Evolutionary conservation across 164 flowering plant genomes (phyloP), one percentile per base, ranked within the genome.

Genomic region (Stephania japonica): DNA sequence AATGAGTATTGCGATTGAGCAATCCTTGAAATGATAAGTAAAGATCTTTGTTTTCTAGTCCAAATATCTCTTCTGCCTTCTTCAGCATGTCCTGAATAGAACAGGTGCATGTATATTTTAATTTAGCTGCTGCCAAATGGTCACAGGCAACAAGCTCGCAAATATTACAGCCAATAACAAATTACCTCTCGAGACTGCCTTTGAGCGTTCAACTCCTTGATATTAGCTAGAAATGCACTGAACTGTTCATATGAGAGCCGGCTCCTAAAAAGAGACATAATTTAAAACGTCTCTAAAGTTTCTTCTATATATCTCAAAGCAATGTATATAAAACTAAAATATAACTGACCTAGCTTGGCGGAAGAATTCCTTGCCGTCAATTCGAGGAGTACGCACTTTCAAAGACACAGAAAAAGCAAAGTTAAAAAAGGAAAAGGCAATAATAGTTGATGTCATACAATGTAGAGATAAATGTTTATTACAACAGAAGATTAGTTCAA

Each of bases 311-410:
- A 67, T 38, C 27, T 13, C 43, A 32, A 49, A 59, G 50, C 62
- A 4, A 73, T 27, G 42, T 68, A 43, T 18, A 21, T 32, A 69
- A 24, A 72, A 50, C 7, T 61, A 18, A 78, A 7, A 21, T 12
- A 27, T 11, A 47, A 83, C 78, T 71, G 23, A 91, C 99, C 98
- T 87, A 50, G 97, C 97, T 78, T 88, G 98, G 71, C 98, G 93
- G 79, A 95, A 95, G 79, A 95, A 93, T 80, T 93, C 99, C 78
- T 95, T 95, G 68, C 99, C 99, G 86, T 95, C 98, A 76, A 91
- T 82, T 67, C 92, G 85, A 63, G 94, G 87, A 77, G 89, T 78
- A 23, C 92, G 92, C 1, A 74, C 99, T 95, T 56, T 25, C 21
- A 32, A 43, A 70, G 68, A 43, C 72, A 73, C 3, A 67, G 38